Conservation (phyloP, 2,329 filamentous ascomycete genomes). For the Cryoendolithus antarcticus region DNA sequence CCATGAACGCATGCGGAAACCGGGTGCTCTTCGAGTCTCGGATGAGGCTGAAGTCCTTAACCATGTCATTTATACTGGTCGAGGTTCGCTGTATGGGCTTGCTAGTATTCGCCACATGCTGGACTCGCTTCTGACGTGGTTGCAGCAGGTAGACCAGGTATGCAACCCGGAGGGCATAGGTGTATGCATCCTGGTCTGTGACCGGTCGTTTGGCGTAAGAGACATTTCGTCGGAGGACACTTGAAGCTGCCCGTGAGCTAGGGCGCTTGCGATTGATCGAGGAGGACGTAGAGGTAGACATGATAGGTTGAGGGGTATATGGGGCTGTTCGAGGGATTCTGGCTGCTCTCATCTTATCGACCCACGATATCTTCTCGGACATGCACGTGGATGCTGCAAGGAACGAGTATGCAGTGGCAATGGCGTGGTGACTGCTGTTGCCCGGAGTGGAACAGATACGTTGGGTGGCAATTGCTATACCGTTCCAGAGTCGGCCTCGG, state of each 20-base stretch:
- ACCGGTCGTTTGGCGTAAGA: conserved; percentile 27
- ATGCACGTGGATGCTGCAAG: no score
- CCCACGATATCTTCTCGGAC: no score
- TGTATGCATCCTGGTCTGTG: conserved; percentile 67
- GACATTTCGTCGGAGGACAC: conserved; percentile 25
- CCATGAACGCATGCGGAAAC: conserved; percentile 60
- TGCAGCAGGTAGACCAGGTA: conserved; percentile 89
- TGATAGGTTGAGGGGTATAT: conserved; percentile 6
- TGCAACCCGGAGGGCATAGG: conserved; percentile 77
- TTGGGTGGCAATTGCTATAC: no score
- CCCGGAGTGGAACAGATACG: no score
- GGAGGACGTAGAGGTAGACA: conserved; percentile 20
- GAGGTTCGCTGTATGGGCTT: conserved; percentile 56
- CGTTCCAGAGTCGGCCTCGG: no score
- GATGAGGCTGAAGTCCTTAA: conserved; percentile 70
- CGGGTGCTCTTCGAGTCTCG: conserved; percentile 57
- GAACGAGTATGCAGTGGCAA: no score
- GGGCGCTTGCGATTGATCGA: conserved; percentile 26
- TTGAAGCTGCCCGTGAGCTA: conserved; percentile 30
- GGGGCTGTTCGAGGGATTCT: no score
- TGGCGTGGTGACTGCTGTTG: no score
- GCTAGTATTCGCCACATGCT: conserved; percentile 58
- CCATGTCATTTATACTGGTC: conserved; percentile 63
- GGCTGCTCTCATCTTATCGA: no score
- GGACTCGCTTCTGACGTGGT: conserved; percentile 76